phyloP scores from a whole-genome alignment of 306 rosid genomes.

The Vigna nakashimae region DNA sequence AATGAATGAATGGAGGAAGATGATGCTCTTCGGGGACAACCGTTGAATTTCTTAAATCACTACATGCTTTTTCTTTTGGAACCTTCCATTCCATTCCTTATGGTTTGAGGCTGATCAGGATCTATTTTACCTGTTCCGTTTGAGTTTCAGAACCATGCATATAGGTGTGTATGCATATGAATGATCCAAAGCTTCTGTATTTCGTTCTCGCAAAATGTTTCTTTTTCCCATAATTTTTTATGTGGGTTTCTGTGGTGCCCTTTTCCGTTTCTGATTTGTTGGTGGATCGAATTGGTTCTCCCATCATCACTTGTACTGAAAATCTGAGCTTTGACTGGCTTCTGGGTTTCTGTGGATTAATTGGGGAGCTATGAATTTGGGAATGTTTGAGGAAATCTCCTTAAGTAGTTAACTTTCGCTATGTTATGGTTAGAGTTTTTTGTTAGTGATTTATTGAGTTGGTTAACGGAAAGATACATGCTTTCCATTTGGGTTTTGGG shows the following conservation, averaged over 20 bases:
- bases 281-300: conserved; percentile 43
- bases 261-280: conserved; percentile 41
- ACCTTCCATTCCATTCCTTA: conserved; percentile 52
- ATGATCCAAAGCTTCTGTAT: conserved; percentile 45
- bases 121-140: conserved; percentile 57
- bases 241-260: conserved; percentile 34
- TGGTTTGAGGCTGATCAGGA: conserved; percentile 63
- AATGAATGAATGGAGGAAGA: conserved; percentile 30
- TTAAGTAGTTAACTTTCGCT: conserved; percentile 26
- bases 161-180: conserved; percentile 54
- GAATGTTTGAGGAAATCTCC: conserved; percentile 44
- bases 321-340: conserved; percentile 49
- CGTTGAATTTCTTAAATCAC: conserved; percentile 40
- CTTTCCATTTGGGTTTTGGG: conserved; percentile 43
- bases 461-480: conserved; percentile 33
- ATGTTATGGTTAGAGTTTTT: conserved; percentile 18
- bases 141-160: conserved; percentile 60
- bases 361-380: conserved; percentile 30
- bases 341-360: conserved; percentile 45
- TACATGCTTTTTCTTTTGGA: conserved; percentile 35
- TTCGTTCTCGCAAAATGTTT: neutral
- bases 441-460: conserved; percentile 35
- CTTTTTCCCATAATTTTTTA: neutral
- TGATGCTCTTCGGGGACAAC: conserved; percentile 46
- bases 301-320: conserved; percentile 17